Base-by-base conservation (phyloP, 768 basidiomycete genomes). In the Clitopilus hobsonii region DNA sequence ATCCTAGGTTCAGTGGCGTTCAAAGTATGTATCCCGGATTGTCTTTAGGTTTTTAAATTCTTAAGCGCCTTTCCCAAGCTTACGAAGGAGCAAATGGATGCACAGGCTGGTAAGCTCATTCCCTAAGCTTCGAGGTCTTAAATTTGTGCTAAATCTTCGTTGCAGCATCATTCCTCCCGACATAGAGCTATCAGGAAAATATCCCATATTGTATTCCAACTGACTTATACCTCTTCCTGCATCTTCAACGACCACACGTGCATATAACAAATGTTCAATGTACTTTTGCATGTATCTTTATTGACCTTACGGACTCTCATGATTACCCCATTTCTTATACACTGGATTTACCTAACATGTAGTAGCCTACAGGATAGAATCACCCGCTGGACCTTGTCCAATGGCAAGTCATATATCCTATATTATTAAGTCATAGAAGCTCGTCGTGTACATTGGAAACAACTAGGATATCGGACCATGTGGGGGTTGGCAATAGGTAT, bases 1-100 rank as follows among this genome's bases (percentile, higher is more conserved):
- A 76, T 96, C 54, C 71, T 94, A 7, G 94, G 94, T 14, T 84
- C 96, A 32, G 81, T 76, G 55, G 83, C 84, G 3, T 98, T 96
- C 82, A 91, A 91, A 76, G 87, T 86, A 45, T 54, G 49, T 29
- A 56, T 56, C 28, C 54, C 41, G 38, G 24, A 51, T 52, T 51
- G 23, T 41, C 28, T 28, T 48, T 28, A 41, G 57, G 38, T 26
- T 23, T 16, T 16, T 45, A 32, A 18, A 2, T 25, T 57, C 18
- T 55, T 57, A 54, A 22, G 53, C 29, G 32, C 53, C n/a, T 45
- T 54, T 56, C 25, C 59, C 25, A 29, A 83, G 81, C 73, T 77
- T 51, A 78, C 83, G 11, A 66, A 71, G 23, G 78, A 76, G 36
- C 71, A 88, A 66, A 88, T 90, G 86, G 69, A 78, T 59, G 76